Conservation (phyloP, 2,329 filamentous ascomycete species). For the Ophiocordyceps unilateralis region DNA sequence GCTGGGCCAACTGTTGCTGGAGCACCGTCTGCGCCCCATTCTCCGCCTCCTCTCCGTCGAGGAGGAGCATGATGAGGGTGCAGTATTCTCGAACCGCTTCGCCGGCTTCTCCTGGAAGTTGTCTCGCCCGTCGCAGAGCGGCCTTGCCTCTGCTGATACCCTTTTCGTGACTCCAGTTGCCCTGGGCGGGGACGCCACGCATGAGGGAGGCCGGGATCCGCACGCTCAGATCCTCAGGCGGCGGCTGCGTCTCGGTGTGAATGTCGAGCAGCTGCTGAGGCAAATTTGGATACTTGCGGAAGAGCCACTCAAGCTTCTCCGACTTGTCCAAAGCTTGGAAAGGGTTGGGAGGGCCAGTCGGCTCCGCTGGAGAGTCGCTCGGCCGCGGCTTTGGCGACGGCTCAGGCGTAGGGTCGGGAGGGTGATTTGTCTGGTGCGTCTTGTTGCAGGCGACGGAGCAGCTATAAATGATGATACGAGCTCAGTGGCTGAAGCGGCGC, state of each 20-base stretch:
- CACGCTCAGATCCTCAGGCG: conserved; percentile 12
- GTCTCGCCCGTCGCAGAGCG: conserved; percentile 31
- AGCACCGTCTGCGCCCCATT: conserved; percentile 19
- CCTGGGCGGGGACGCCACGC: conserved; percentile 16
- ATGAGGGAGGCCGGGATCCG: conserved; percentile 16
- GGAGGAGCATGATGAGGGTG: conserved; percentile 34
- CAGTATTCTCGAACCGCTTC: conserved; percentile 44
- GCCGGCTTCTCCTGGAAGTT: conserved; percentile 33
- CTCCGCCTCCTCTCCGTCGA: conserved; percentile 13
- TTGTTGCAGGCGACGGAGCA: conserved; percentile 43
- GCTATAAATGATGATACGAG: conserved; percentile 14
- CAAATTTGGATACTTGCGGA: conserved; percentile 34
- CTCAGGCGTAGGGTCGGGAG: conserved; percentile 18
- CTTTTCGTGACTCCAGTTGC: conserved; percentile 39
- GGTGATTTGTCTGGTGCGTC: conserved; percentile 31
- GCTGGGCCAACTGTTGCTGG: conserved; percentile 25
- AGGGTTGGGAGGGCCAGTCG: conserved; percentile 19
- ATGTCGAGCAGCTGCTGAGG: conserved; percentile 29
- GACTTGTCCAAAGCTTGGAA: conserved; percentile 34
- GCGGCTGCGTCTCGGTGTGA: conserved; percentile 30
- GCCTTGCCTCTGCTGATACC: conserved; percentile 39
- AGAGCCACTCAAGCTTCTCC: conserved; percentile 30
- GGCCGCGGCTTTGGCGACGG: conserved; percentile 6
- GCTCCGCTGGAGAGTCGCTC: conserved; percentile 1
- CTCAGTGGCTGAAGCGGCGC: background rate